Evolutionary conservation across 2,329 filamentous ascomycete genomes (phyloP).

Genomic region (Nothophaeocryptopus gaeumannii): DNA sequence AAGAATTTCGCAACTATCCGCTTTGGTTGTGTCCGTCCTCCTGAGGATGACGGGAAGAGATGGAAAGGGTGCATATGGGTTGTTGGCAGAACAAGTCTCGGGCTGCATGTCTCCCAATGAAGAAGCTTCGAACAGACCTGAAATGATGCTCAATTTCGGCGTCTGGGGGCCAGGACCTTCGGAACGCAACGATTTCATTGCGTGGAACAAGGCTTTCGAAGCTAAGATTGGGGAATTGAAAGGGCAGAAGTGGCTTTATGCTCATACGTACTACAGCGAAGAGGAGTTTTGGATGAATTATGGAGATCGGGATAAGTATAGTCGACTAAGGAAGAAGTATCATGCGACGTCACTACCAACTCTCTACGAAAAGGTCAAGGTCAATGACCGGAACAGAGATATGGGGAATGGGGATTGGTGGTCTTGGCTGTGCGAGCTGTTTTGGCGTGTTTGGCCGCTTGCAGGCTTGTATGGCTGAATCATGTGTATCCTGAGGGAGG

Average conservation of each 20-base stretch:
- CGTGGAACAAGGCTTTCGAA: constrained; percentile 69
- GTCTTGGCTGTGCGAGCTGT: not conserved
- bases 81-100: not conserved
- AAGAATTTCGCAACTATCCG: constrained; percentile 51
- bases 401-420: no score
- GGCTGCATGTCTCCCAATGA: constrained; percentile 28
- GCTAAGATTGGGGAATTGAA: constrained; percentile 63
- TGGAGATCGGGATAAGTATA: constrained; percentile 60
- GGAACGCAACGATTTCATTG: constrained; percentile 55
- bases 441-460: constrained; percentile 3
- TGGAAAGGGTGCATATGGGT: constrained; percentile 22
- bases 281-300: constrained; percentile 62
- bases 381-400: no score
- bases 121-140: not conserved
- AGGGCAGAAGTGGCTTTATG: constrained; percentile 83
- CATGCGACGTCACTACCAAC: constrained; percentile 59
- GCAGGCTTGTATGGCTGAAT: constrained; percentile 9
- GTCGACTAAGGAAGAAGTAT: constrained; percentile 61
- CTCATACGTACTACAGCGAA: constrained; percentile 77
- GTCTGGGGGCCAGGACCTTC: constrained; percentile 75
- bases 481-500: constrained; percentile 3
- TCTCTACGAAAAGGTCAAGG: constrained; percentile 39
- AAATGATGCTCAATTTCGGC: constrained; percentile 49
- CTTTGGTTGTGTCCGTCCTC: constrained; percentile 60
- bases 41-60: not conserved